These are phyloP conservation scores for Ilyonectria mors-panacis DNA, from an alignment of 2,329 filamentous ascomycete genomes.

Conservation along the genomic window DNA sequence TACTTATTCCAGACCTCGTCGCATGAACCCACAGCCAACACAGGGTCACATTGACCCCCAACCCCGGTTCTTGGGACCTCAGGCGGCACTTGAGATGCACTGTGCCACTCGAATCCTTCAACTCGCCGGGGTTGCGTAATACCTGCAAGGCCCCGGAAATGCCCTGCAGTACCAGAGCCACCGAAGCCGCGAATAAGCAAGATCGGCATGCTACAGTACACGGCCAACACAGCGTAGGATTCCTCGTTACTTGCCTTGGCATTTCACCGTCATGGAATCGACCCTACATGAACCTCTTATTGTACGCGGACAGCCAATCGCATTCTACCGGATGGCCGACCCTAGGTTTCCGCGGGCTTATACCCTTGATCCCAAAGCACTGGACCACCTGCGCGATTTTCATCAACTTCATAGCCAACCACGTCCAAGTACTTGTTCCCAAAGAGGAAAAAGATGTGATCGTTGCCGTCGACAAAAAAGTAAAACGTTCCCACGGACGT, in stretches of 20 bases:
- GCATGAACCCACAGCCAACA: background rate
- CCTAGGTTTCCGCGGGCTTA: background rate
- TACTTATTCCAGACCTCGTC: background rate
- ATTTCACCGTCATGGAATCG: background rate
- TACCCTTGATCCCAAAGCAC: background rate
- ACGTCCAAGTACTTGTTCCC: background rate
- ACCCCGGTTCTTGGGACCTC: background rate
- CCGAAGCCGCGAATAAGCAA: conserved; percentile 1
- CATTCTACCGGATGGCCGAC: background rate
- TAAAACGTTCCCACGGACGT: conserved; percentile 6
- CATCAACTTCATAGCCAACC: background rate
- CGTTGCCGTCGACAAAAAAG: conserved; percentile 18
- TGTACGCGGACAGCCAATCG: background rate
- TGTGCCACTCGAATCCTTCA: background rate
- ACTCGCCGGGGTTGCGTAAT: background rate
- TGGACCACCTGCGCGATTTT: conserved; percentile 10
- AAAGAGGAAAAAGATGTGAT: background rate
- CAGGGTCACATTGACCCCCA: background rate
- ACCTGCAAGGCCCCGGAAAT: background rate
- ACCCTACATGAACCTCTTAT: background rate
- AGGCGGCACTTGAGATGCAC: background rate
- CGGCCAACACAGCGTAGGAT: background rate
- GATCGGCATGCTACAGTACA: conserved; percentile 4
- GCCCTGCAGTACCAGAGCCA: background rate
- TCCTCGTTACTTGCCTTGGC: background rate